A percentile compares a stretch with the other conserved stretches of the same genome.
phyloP scores from a whole-genome alignment of 129 eudicot species.

The Tagetes erecta region DNA sequence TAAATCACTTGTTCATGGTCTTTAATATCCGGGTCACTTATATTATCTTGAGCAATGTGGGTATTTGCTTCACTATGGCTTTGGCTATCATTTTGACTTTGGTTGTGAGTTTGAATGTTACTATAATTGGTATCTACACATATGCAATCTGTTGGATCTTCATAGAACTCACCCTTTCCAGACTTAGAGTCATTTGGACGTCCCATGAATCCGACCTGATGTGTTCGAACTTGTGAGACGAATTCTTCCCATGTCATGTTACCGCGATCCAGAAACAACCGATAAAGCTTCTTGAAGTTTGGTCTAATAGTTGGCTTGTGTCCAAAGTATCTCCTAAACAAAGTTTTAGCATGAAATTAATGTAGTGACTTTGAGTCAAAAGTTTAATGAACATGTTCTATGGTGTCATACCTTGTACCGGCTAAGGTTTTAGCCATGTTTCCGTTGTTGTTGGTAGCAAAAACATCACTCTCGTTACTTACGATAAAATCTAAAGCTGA shows the following conservation, averaged over 20 bases:
- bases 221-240: constrained; percentile 45
- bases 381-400: background rate
- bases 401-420: constrained; percentile 57
- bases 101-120: constrained; percentile 21
- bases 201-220: constrained; percentile 70
- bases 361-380: background rate
- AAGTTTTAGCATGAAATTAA: background rate
- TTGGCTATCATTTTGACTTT: constrained; percentile 12
- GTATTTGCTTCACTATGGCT: constrained; percentile 5
- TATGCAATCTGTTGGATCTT: constrained; percentile 62
- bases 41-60: constrained; percentile 8
- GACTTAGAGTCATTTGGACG: constrained; percentile 57
- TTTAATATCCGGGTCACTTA: constrained; percentile 10
- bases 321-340: constrained; percentile 72
- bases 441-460: constrained; percentile 73
- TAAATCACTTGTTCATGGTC: constrained; percentile 24
- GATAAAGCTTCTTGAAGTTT: constrained; percentile 57
- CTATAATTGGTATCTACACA: constrained; percentile 39
- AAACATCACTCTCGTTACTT: constrained; percentile 67
- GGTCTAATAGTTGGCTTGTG: constrained; percentile 77
- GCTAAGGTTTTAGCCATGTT: constrained; percentile 85
- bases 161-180: constrained; percentile 64
- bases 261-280: constrained; percentile 44
- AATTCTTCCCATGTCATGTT: constrained; percentile 71
- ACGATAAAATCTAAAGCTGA: constrained; percentile 72